Conservation (phyloP, 164 flowering plant genomes). For the Nymphaea colorata region DNA sequence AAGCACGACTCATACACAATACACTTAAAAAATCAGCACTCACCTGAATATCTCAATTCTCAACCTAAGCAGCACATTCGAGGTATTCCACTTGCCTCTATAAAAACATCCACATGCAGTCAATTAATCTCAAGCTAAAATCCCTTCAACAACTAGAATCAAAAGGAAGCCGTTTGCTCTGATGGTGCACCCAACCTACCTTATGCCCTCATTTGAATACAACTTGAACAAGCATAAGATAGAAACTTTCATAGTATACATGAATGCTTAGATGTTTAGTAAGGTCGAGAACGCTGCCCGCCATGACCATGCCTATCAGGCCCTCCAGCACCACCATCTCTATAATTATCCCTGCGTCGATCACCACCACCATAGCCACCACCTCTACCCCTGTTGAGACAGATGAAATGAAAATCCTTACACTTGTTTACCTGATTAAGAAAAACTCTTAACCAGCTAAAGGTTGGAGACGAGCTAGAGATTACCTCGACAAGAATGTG, state of each 20-base stretch:
- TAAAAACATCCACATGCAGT: slow-evolving; percentile 57
- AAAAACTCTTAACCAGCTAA: not conserved
- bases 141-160: slow-evolving; percentile 17
- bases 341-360: slow-evolving; percentile 70
- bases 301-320: slow-evolving; percentile 81
- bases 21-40: slow-evolving; percentile 40
- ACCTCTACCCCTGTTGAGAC: slow-evolving; percentile 56
- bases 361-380: slow-evolving; percentile 77
- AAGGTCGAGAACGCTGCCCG: slow-evolving; percentile 88
- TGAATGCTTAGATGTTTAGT: slow-evolving; percentile 24
- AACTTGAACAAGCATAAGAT: slow-evolving; percentile 14
- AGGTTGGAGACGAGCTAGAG: not conserved
- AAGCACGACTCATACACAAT: not conserved
- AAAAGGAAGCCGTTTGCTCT: slow-evolving; percentile 13
- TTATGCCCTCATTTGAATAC: slow-evolving; percentile 16
- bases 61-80: slow-evolving; percentile 83
- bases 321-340: slow-evolving; percentile 80
- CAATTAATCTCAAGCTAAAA: slow-evolving; percentile 38
- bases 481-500: not conserved
- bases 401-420: slow-evolving; percentile 7
- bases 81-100: slow-evolving; percentile 85
- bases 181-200: slow-evolving; percentile 33
- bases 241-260: slow-evolving; percentile 31
- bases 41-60: slow-evolving; percentile 78
- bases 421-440: not conserved